Evolutionary conservation across 2,329 filamentous ascomycete genomes (phyloP).

Genomic region (Diplodia mutila): DNA sequence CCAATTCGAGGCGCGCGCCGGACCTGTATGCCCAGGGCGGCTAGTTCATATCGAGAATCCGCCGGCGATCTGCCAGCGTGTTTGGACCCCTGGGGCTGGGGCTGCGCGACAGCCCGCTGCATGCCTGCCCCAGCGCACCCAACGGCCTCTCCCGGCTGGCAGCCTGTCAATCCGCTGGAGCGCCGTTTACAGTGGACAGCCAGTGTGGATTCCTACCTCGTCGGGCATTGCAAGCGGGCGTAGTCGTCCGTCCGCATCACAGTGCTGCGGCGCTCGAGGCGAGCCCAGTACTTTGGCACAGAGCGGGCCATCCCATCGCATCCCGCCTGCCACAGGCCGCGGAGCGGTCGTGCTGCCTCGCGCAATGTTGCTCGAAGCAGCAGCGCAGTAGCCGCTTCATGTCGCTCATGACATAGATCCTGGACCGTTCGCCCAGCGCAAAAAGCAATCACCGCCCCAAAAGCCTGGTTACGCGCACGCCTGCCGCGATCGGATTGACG

Average conservation of each 20-base stretch:
- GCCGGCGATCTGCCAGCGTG: not conserved
- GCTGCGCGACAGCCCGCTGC: not conserved
- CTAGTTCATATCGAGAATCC: not conserved
- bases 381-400: constrained; percentile 2
- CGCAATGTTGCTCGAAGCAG: constrained; percentile 11
- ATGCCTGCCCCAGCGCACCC: not conserved
- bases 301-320: constrained; percentile 15
- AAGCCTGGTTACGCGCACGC: constrained; percentile 21
- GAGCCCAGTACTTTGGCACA: constrained; percentile 8
- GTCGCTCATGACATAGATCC: not conserved
- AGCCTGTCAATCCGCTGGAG: not conserved
- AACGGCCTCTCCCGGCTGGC: not conserved
- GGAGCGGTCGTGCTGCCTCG: not conserved
- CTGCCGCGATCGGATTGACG: constrained; percentile 21
- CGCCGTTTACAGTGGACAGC: not conserved
- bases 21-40: not conserved
- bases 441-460: constrained; percentile 10
- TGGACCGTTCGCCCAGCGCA: constrained; percentile 12
- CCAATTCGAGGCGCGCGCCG: not conserved
- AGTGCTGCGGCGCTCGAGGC: not conserved
- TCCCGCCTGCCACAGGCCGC: constrained; percentile 4
- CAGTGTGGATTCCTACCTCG: not conserved
- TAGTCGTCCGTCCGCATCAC: not conserved
- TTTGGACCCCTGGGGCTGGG: not conserved
- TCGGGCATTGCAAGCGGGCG: not conserved